Evolutionary conservation across 164 flowering plant species (phyloP), one percentile per base, ranked within the genome.

Genomic region (Dillenia suffruticosa): DNA sequence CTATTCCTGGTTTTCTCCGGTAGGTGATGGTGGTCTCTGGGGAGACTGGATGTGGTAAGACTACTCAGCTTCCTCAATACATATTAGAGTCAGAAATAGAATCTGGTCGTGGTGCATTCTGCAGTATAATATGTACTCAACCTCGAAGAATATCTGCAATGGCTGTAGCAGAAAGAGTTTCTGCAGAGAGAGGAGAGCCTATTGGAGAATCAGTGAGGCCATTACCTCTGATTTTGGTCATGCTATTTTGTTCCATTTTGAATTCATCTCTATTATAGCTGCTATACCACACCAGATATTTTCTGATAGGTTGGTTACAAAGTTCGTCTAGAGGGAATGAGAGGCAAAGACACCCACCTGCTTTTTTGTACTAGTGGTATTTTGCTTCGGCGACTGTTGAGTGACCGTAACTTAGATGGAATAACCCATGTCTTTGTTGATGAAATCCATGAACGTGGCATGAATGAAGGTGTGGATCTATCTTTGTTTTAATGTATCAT

Each of bases 361-460:
- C 96, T 95, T 43, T 95, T 91, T 62, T 95, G 99, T 77, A 95
- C 99, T 57, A 95, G 97, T 79, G 99, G 99, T 67, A 95, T 95
- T 76, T 70, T 95, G 71, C 94, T 95, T 48, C 79, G 99, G 51
- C 76, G 99, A 63, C 79, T 95, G 70, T 69, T 92, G 72, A 77
- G 82, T 77, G 97, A 95, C 65, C 89, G 86, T 44, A 91, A 95
- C 68, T 77, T 95, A 69, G 70, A 80, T 77, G 99, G 99, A 57
- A 63, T 92, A 68, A 95, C 97, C 47, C 99, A 95, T 88, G 99
- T 95, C 62, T 95, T 95, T 71, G 97, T 95, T 54, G 99, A 95
- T 86, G 99, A 95, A 79, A 95, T 95, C 75, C 99, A 95, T 72
- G 99, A 95, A 80, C 81, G 99, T 51, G 99, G 99, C 69, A 95